Evolutionary conservation across 768 basidiomycete species (phyloP).

Genomic region (Russula earlei): DNA sequence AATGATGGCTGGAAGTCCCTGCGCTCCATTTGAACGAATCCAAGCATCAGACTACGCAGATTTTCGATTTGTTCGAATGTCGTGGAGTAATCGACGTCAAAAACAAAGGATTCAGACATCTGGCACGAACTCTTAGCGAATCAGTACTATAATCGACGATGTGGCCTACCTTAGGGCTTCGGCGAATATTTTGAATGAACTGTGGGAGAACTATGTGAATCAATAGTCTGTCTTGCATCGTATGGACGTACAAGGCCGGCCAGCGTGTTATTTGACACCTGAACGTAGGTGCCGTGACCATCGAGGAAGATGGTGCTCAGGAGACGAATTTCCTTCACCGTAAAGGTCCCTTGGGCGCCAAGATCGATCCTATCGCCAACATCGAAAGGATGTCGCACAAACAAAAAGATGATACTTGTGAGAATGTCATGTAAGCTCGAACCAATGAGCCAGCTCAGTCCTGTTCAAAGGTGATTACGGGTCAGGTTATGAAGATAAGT

Average conservation of each 20-base stretch:
- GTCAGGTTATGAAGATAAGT: not conserved
- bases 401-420: constrained; percentile 83
- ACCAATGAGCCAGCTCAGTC: constrained; percentile 83
- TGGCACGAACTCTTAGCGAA: constrained; percentile 17
- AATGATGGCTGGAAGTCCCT: constrained; percentile 71
- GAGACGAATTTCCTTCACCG: constrained; percentile 82
- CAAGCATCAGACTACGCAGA: constrained; percentile 70
- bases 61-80: constrained; percentile 73
- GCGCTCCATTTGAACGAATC: constrained; percentile 58
- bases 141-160: not conserved
- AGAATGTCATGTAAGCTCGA: constrained; percentile 71
- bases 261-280: constrained; percentile 59
- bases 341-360: constrained; percentile 41
- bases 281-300: constrained; percentile 46
- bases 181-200: constrained; percentile 64
- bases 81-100: constrained; percentile 72
- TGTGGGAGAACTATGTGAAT: constrained; percentile 22
- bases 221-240: not conserved
- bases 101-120: constrained; percentile 76
- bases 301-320: constrained; percentile 70
- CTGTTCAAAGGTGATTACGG: constrained; percentile 26
- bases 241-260: constrained; percentile 39
- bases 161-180: constrained; percentile 50
- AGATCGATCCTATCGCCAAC: constrained; percentile 65
- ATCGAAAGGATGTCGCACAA: constrained; percentile 79